Conservation (phyloP, 2,329 filamentous ascomycete species). For the Ophiostoma quercus region DNA sequence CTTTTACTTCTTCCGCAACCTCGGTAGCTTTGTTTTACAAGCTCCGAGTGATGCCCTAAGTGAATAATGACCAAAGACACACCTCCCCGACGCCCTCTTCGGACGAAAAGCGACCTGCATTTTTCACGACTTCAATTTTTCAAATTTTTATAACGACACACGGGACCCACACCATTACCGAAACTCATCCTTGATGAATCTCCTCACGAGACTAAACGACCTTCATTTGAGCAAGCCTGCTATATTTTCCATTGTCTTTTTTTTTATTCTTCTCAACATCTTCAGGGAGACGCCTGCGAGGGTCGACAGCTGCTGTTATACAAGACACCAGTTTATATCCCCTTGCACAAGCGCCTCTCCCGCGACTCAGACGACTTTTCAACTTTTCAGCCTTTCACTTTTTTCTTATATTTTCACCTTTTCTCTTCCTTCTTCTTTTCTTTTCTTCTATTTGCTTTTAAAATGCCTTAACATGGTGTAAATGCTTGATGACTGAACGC, state of each 20-base stretch:
- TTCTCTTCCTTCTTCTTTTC: neutral
- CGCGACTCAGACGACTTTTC: constrained; percentile 17
- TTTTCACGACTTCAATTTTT: constrained; percentile 23
- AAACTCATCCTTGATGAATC: constrained; percentile 13
- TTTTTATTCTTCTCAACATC: neutral
- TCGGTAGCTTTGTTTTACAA: constrained; percentile 12
- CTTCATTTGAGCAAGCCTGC: constrained; percentile 23
- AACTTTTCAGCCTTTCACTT: neutral
- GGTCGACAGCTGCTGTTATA: neutral
- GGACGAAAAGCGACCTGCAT: constrained; percentile 25
- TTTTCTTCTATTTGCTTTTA: constrained; percentile 17
- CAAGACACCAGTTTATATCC: neutral
- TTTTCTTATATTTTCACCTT: constrained; percentile 18
- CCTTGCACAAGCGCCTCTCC: neutral
- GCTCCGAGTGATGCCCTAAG: constrained; percentile 14
- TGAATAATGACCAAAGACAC: constrained; percentile 25
- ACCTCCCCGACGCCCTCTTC: constrained; percentile 13
- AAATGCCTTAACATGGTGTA: constrained; percentile 29
- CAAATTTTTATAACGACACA: constrained; percentile 19
- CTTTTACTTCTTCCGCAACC: constrained; percentile 23
- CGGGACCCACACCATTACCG: constrained; percentile 26
- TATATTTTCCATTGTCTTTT: constrained; percentile 17
- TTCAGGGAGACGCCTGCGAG: neutral
- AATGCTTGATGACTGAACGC: constrained; percentile 29
- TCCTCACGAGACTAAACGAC: constrained; percentile 24